These are phyloP conservation scores for Mortierella sp. DNA, from an alignment of 371 early-diverging fungal species.

Conservation along the genomic window DNA sequence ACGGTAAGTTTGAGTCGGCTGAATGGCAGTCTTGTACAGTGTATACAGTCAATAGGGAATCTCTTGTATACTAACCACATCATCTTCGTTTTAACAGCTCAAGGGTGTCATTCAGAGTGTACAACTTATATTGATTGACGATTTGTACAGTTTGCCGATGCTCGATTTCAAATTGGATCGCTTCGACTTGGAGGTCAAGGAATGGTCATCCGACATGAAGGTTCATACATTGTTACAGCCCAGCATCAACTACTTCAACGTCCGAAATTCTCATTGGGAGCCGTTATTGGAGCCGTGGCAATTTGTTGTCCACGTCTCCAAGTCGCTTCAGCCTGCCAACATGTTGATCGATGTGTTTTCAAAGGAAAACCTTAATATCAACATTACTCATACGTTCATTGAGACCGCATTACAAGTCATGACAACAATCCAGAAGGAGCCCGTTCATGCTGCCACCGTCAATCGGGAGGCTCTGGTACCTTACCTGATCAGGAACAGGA, in stretches of 20 bases:
- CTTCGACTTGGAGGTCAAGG: slow-evolving; percentile 79
- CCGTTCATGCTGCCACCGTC: slow-evolving; percentile 43
- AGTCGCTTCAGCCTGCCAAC: slow-evolving; percentile 48
- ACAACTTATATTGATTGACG: slow-evolving; percentile 91
- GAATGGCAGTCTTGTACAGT: too few species aligned
- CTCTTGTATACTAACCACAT: background rate
- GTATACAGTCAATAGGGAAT: too few species aligned
- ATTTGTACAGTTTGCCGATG: slow-evolving; percentile 91
- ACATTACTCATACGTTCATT: slow-evolving; percentile 88
- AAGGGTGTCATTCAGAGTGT: slow-evolving; percentile 77
- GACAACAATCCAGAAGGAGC: slow-evolving; percentile 66
- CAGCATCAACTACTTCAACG: slow-evolving; percentile 91
- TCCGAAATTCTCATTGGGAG: slow-evolving; percentile 98
- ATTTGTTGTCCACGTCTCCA: slow-evolving; percentile 64
- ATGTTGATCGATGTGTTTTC: slow-evolving; percentile 75
- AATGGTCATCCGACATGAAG: slow-evolving; percentile 89
- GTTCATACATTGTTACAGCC: slow-evolving; percentile 78
- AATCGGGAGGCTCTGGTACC: slow-evolving; percentile 69
- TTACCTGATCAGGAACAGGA: slow-evolving; percentile 87
- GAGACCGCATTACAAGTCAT: slow-evolving; percentile 80
- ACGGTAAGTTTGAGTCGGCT: slow-evolving; percentile 47
- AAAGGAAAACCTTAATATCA: slow-evolving; percentile 84
- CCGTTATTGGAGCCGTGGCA: slow-evolving; percentile 95
- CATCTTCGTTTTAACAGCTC: slow-evolving; percentile 36
- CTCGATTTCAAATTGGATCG: slow-evolving; percentile 84